Conservation (phyloP, 228 moss, liverwort and hornwort species). For the Sphagnum fallax region DNA sequence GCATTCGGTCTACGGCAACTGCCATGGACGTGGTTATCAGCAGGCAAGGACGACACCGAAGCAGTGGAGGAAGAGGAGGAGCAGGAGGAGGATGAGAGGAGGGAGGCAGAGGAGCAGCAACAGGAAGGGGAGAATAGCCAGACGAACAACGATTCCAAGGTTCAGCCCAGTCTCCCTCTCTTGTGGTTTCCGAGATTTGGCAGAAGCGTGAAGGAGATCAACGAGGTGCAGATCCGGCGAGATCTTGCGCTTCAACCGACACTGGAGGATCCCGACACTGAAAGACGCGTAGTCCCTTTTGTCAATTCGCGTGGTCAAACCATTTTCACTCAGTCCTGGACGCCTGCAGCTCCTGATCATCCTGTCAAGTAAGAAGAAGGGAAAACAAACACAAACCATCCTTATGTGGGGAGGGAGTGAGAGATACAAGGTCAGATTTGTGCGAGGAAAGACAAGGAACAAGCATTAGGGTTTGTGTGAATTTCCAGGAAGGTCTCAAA, state of each 20-base stretch:
- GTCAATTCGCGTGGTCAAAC: constrained; percentile 33
- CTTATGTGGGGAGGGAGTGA: not conserved
- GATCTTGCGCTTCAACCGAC: constrained; percentile 17
- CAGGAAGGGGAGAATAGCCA: too few relatives aligned
- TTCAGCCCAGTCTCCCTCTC: constrained; percentile 47
- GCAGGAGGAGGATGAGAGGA: constrained; percentile 5
- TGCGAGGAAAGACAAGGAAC: not conserved
- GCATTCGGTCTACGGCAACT: constrained; percentile 32
- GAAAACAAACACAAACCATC: not conserved
- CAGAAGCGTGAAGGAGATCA: constrained; percentile 23
- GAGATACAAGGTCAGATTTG: too few relatives aligned
- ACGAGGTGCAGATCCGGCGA: constrained; percentile 23
- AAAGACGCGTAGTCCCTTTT: constrained; percentile 23
- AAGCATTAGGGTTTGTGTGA: not conserved
- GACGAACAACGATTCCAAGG: not conserved
- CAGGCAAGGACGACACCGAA: constrained; percentile 13
- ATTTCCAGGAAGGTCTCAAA: not conserved
- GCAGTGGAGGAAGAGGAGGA: constrained; percentile 15
- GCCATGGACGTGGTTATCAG: constrained; percentile 12
- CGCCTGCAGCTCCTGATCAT: constrained; percentile 7
- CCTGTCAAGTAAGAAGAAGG: constrained; percentile 19
- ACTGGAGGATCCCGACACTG: constrained; percentile 1
- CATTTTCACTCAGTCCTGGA: constrained; percentile 43
- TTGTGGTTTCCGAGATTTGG: constrained; percentile 59
- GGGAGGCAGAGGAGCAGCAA: too few relatives aligned